These are phyloP conservation scores for Oropetium thomaeum DNA, from an alignment of 176 grass and related monocot genomes.

Conservation along the genomic window DNA sequence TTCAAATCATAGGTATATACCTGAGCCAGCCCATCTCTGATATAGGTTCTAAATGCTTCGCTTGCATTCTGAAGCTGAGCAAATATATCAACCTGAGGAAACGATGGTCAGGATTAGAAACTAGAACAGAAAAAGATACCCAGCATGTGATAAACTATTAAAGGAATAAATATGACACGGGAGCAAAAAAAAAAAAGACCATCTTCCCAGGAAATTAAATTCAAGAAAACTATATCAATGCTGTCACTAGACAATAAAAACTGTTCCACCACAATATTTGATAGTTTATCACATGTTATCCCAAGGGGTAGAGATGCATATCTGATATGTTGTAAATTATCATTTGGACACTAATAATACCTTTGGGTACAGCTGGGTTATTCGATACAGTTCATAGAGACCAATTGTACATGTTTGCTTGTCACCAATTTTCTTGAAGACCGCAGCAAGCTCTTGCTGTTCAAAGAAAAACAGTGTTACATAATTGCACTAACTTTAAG, in stretches of 20 bases:
- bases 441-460: conserved; percentile 98
- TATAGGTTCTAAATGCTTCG: conserved; percentile 98
- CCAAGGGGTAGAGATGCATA: neutral
- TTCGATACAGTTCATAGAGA: conserved; percentile 91
- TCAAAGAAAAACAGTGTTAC: neutral
- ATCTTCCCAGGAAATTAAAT: neutral
- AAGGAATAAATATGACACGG: neutral
- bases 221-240: neutral
- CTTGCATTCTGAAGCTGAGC: conserved; percentile 99
- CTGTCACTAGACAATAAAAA: neutral
- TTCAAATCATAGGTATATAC: conserved; percentile 35
- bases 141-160: neutral
- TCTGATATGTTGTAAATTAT: neutral
- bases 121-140: neutral
- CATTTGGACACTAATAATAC: conserved; percentile 27
- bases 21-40: conserved; percentile 93
- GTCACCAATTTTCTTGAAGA: conserved; percentile 99
- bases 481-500: neutral
- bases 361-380: conserved; percentile 98
- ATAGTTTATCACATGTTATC: too few relatives aligned
- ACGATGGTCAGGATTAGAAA: conserved; percentile 15
- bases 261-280: neutral
- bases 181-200: neutral
- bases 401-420: conserved; percentile 96
- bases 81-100: conserved; percentile 92